Base-by-base conservation (phyloP, 306 rosid species). In the Mimosa pudica region DNA sequence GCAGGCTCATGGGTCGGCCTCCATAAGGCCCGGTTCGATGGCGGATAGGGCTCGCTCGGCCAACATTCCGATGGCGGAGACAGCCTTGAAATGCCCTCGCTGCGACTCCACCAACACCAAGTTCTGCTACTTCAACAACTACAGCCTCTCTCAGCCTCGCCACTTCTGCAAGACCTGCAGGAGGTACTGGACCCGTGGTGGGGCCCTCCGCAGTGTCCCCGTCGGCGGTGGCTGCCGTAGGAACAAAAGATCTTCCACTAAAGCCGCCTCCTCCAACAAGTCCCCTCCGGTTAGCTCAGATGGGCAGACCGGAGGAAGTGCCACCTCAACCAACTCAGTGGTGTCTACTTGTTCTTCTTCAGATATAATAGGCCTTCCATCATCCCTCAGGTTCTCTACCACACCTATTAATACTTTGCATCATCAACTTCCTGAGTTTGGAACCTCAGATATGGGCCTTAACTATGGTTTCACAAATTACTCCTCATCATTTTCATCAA, bases 121-220 rank as follows among this genome's bases (percentile, higher is more conserved):
- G 71, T 94, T 94, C 81, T 94, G 98, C 83, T 94, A 94, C 82
- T 94, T 85, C 87, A 94, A 94, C 90, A 94, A 94, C 83, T 94
- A 94, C 82, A 94, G 92, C 84, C 97, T 92, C 78, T 66, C 98
- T 2, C 98, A 94, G 84, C 98, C 98, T 1, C 92, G 97, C 57
- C 98, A 94, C 89, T 94, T 94, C 65, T 94, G 98, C 89, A 94
- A 94, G 90, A 84, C 97, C 14, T 92, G 98, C 51, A 76, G 93
- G 72, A 82, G 98, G 84, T 94, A 94, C 84, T 94, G 98, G 98
- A 94, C 98, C 0, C 63, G 93, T 14, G 97, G 97, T 0, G 98
- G 98, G 0, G 89, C 97, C 6, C 82, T 89, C 14, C 51, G 98
- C 12, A 94, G 77, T 7, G 98, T 94, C 2, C 97, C 98, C 0